Percentiles rank a stretch among this genome's conserved stretches.
phyloP scores from a whole-genome alignment of 2,329 filamentous ascomycete species.

The Diaporthe caulivora region DNA sequence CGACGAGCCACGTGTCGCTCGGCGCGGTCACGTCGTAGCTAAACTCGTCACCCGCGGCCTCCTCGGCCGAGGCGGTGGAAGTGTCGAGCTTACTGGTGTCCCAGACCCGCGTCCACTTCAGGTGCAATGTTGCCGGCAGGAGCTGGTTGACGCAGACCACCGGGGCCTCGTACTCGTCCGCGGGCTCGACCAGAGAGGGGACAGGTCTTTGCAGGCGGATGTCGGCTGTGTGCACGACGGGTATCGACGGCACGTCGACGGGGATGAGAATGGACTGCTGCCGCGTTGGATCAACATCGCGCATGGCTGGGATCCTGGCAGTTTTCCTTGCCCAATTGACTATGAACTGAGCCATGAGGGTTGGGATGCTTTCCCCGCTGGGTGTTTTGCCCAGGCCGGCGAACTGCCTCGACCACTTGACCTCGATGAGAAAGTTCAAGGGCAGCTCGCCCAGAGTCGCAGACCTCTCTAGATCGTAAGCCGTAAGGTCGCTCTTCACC shows the following conservation, averaged over 20 bases:
- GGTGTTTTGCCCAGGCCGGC: slow-evolving; percentile 59
- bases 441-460: slow-evolving; percentile 65
- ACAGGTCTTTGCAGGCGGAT: slow-evolving; percentile 63
- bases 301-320: slow-evolving; percentile 50
- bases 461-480: slow-evolving; percentile 68
- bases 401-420: slow-evolving; percentile 64
- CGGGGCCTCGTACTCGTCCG: slow-evolving; percentile 51
- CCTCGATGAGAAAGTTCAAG: slow-evolving; percentile 59
- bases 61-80: slow-evolving; percentile 45
- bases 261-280: slow-evolving; percentile 82
- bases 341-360: slow-evolving; percentile 52
- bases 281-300: slow-evolving; percentile 49
- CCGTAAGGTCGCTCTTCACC: slow-evolving; percentile 57
- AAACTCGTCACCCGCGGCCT: slow-evolving; percentile 73
- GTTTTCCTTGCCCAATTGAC: slow-evolving; percentile 53
- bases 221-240: slow-evolving; percentile 85
- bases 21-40: slow-evolving; percentile 84
- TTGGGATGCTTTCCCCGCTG: slow-evolving; percentile 41
- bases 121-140: slow-evolving; percentile 70
- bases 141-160: slow-evolving; percentile 73
- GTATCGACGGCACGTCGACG: slow-evolving; percentile 87
- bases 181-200: slow-evolving; percentile 46
- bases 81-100: slow-evolving; percentile 59
- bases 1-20: slow-evolving; percentile 85
- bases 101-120: slow-evolving; percentile 74